Conservation (phyloP, 768 basidiomycete genomes). For the Kwoniella shandongensis region DNA sequence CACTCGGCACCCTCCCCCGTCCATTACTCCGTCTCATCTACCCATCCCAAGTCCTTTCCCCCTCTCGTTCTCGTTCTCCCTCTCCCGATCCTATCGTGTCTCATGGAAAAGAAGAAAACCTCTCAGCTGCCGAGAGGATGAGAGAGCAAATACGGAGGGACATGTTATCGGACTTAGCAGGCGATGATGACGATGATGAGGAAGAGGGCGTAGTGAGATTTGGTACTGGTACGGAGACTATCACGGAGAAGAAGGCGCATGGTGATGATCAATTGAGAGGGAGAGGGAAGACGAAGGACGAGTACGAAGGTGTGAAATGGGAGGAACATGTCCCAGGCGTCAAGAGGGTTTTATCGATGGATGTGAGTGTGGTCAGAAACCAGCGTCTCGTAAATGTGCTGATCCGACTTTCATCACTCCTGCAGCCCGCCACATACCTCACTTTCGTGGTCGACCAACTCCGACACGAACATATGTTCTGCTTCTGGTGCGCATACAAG, state of each 20-base stretch:
- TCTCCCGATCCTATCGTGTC: slow-evolving; percentile 7
- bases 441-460: slow-evolving; percentile 44
- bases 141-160: slow-evolving; percentile 47
- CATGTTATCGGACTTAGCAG: slow-evolving; percentile 33
- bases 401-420: background rate
- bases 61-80: slow-evolving; percentile 22
- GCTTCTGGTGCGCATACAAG: slow-evolving; percentile 50
- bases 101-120: slow-evolving; percentile 21
- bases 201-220: slow-evolving; percentile 21
- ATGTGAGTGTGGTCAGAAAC: slow-evolving; percentile 46
- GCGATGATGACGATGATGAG: slow-evolving; percentile 20
- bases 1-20: slow-evolving; percentile 40
- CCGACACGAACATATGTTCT: slow-evolving; percentile 48
- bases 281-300: slow-evolving; percentile 6
- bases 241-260: slow-evolving; percentile 1
- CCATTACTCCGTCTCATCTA: slow-evolving; percentile 43
- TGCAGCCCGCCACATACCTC: slow-evolving; percentile 40
- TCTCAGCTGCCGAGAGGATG: slow-evolving; percentile 45
- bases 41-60: slow-evolving; percentile 37
- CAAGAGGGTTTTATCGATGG: slow-evolving; percentile 47
- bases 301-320: slow-evolving; percentile 37
- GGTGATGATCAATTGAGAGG: background rate
- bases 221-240: slow-evolving; percentile 2
- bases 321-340: slow-evolving; percentile 35
- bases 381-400: too few species aligned